phyloP scores from a whole-genome alignment of 345 rosid genomes.

The Citrus trifoliata region DNA sequence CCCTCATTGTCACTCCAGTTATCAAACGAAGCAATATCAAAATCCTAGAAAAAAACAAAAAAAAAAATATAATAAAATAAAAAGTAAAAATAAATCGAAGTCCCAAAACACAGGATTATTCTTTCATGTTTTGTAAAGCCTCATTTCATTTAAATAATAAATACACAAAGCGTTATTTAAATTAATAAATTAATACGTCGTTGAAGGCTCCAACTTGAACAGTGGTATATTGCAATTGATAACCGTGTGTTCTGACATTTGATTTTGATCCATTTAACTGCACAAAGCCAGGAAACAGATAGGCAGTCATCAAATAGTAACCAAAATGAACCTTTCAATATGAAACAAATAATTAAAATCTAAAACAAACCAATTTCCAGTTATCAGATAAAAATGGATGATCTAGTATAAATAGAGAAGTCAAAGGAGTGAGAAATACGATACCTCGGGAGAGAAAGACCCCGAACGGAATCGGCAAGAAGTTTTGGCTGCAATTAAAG shows the following conservation, averaged over 20 bases:
- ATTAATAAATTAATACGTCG: conserved; percentile 34
- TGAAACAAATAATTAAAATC: not conserved
- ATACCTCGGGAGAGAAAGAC: conserved; percentile 9
- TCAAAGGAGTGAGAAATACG: not conserved
- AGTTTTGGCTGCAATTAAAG: not conserved
- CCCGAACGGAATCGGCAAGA: not conserved
- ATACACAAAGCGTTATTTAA: not conserved
- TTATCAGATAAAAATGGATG: not conserved
- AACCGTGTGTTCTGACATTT: conserved; percentile 20
- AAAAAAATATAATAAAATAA: not conserved
- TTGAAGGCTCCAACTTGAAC: conserved; percentile 42
- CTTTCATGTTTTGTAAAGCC: no score
- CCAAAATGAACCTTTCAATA: not conserved
- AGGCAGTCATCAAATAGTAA: not conserved
- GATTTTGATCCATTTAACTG: conserved; percentile 31
- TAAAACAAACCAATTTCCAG: no score
- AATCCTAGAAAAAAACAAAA: conserved; percentile 31
- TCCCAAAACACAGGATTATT: not conserved
- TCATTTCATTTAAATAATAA: not conserved
- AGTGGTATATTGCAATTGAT: conserved; percentile 15
- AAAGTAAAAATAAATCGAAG: not conserved
- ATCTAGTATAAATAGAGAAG: not conserved
- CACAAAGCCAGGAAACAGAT: not conserved
- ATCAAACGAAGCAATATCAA: conserved; percentile 36
- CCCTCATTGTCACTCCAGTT: conserved; percentile 44